A percentile compares a stretch with the other conserved stretches of the same genome.
Conservation (phyloP, 1,139 yeast species). For the Magnusiomyces suaveolens region DNA sequence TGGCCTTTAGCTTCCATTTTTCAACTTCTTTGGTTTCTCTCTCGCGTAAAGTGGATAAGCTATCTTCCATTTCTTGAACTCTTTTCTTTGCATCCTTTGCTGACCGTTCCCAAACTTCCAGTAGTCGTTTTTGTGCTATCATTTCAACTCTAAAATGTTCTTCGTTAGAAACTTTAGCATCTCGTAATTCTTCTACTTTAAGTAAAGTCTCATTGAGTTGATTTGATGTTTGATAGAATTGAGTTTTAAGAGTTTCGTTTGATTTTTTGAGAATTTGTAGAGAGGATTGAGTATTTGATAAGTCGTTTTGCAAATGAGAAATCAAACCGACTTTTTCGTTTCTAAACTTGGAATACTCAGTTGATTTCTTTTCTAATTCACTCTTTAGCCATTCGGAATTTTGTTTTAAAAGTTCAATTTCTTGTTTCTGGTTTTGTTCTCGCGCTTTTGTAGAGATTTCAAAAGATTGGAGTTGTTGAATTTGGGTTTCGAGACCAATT, state of each 20-base stretch:
- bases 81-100: constrained; percentile 25
- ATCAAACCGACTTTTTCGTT: constrained; percentile 29
- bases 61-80: constrained; percentile 37
- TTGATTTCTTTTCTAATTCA: constrained; percentile 31
- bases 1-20: constrained; percentile 27
- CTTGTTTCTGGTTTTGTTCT: constrained; percentile 35
- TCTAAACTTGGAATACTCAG: constrained; percentile 34
- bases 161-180: constrained; percentile 39
- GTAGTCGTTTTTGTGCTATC: constrained; percentile 51
- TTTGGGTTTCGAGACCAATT: constrained; percentile 34
- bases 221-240: constrained; percentile 33
- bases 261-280: constrained; percentile 30
- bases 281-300: constrained; percentile 32
- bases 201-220: constrained; percentile 35
- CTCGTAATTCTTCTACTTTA: constrained; percentile 41
- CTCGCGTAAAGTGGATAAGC: constrained; percentile 35
- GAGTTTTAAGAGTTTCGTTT: constrained; percentile 24
- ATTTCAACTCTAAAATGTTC: constrained; percentile 55
- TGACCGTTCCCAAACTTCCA: constrained; percentile 50
- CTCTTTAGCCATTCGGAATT: constrained; percentile 34
- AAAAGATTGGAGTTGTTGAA: constrained; percentile 31
- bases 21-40: constrained; percentile 27
- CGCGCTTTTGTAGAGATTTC: constrained; percentile 33
- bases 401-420: constrained; percentile 31
- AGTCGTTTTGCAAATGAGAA: constrained; percentile 29